Evolutionary conservation across 768 basidiomycete genomes (phyloP).

Genomic region (Termitomyces titanicus): DNA sequence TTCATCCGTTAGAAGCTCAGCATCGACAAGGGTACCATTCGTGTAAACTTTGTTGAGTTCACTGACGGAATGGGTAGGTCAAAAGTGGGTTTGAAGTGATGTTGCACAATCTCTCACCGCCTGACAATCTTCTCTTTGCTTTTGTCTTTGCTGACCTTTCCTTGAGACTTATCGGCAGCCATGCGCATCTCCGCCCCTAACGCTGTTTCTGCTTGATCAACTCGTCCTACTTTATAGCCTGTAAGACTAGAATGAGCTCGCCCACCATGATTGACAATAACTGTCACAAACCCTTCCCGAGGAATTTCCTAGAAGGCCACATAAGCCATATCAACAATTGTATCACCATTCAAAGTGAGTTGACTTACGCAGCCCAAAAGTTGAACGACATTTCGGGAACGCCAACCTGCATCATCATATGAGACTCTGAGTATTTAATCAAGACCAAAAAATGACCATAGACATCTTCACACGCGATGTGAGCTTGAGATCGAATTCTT

Average conservation of each 20-base stretch:
- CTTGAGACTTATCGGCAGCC: constrained; percentile 62
- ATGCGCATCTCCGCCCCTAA: constrained; percentile 95
- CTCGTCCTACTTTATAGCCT: constrained; percentile 94
- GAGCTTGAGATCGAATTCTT: constrained; percentile 91
- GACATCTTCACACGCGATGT: constrained; percentile 96
- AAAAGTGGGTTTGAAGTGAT: neutral
- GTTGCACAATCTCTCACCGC: constrained; percentile 38
- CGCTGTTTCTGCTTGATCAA: constrained; percentile 96
- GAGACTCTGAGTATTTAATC: neutral
- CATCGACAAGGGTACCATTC: constrained; percentile 92
- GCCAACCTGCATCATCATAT: constrained; percentile 58
- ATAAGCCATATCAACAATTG: constrained; percentile 1
- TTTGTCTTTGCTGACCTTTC: constrained; percentile 57
- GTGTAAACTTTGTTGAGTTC: constrained; percentile 97
- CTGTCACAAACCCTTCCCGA: constrained; percentile 58
- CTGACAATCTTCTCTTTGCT: constrained; percentile 85
- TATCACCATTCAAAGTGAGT: neutral
- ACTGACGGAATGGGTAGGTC: constrained; percentile 32
- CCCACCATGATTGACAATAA: neutral
- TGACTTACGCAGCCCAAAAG: constrained; percentile 81
- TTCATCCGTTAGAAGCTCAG: constrained; percentile 83
- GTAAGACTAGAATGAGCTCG: neutral
- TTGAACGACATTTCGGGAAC: constrained; percentile 95
- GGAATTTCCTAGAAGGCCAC: constrained; percentile 57
- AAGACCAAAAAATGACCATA: constrained; percentile 58